A percentile compares a stretch with the other conserved stretches of the same genome.
phyloP scores from a whole-genome alignment of 139 green algal genomes.

The Volvox africanus region DNA sequence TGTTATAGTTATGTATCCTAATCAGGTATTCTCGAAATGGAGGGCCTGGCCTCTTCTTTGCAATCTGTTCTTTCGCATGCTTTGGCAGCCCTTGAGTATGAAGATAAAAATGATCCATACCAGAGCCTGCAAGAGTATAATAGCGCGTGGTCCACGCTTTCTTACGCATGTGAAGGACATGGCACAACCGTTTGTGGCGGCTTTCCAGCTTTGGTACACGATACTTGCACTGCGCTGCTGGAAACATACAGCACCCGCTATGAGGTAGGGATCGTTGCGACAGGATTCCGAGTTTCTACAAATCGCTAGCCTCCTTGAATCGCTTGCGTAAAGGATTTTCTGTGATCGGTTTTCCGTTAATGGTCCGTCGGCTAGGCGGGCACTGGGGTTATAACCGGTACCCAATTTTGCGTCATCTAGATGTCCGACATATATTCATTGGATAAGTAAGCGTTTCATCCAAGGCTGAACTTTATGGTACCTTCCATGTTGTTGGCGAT shows the following conservation, averaged over 20 bases:
- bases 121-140: not conserved
- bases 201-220: conserved; percentile 5
- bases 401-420: no score
- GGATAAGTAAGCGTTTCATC: no score
- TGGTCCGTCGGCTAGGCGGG: no score
- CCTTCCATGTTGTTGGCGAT: no score
- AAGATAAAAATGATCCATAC: not conserved
- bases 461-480: no score
- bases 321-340: no score
- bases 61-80: conserved; percentile 30
- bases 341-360: no score
- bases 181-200: not conserved
- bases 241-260: conserved; percentile 25
- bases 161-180: conserved; percentile 42
- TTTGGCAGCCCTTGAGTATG: conserved; percentile 36
- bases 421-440: no score
- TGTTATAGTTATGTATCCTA: no score
- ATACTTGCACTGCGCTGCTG: conserved; percentile 5
- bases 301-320: no score
- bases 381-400: no score
- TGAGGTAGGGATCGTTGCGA: not conserved
- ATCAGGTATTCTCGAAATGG: not conserved
- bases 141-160: conserved; percentile 1
- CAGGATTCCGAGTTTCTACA: not conserved
- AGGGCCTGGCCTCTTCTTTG: not conserved